phyloP scores from a whole-genome alignment of 2,329 filamentous ascomycete genomes.

The Colletotrichum australisinense region DNA sequence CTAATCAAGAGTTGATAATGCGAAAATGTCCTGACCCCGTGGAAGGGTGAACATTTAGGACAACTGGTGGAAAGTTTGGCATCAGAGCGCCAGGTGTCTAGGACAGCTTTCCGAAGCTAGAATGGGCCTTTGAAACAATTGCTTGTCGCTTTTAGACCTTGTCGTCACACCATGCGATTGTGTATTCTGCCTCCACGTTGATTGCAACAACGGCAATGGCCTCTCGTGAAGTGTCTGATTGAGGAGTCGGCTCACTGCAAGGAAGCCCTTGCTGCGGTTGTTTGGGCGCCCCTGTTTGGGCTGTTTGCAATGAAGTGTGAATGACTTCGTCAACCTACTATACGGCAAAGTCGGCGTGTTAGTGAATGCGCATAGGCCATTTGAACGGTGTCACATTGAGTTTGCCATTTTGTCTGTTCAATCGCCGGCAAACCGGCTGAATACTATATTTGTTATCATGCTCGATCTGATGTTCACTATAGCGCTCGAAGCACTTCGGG shows the following conservation, averaged over 20 bases:
- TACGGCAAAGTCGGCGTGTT: background rate
- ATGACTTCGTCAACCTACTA: background rate
- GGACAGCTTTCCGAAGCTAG: background rate
- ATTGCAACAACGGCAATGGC: conserved; percentile 9
- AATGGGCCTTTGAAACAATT: conserved; percentile 11
- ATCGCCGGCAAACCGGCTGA: background rate
- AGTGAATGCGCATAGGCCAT: background rate
- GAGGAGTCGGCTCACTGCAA: conserved; percentile 1
- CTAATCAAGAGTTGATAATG: background rate
- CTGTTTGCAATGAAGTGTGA: conserved; percentile 5
- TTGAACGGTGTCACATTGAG: background rate
- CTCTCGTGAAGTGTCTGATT: conserved; percentile 4
- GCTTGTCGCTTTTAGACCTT: background rate
- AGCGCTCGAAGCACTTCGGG: background rate
- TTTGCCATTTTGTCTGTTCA: background rate
- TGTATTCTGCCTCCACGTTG: background rate
- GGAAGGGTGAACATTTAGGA: background rate
- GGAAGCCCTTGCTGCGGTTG: conserved; percentile 6
- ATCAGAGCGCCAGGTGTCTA: background rate
- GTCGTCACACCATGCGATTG: conserved; percentile 9
- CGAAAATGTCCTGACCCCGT: background rate
- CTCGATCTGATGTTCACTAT: background rate
- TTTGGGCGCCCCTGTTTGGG: background rate
- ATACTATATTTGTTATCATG: background rate
- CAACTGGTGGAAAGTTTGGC: background rate